Evolutionary conservation across 1,284 basidiomycete species (phyloP).

Genomic region (Omphalotus olearius): DNA sequence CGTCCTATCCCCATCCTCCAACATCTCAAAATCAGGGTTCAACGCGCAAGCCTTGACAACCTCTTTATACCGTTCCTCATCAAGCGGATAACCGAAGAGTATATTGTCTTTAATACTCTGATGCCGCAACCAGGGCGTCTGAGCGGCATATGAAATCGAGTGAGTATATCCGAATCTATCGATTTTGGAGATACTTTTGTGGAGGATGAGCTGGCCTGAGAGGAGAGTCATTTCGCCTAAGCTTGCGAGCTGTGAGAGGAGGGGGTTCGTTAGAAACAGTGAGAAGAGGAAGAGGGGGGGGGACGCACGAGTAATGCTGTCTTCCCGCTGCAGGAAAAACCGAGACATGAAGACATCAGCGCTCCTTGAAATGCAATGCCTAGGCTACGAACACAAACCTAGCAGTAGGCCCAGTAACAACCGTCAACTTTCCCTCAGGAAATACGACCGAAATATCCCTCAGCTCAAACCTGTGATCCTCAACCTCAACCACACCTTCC

Average conservation of each 20-base stretch:
- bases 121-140: conserved; percentile 26
- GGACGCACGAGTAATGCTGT: background rate
- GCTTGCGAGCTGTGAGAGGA: background rate
- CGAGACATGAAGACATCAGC: background rate
- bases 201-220: background rate
- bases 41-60: conserved; percentile 74
- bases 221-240: conserved; percentile 1
- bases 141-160: conserved; percentile 4
- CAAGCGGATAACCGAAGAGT: conserved; percentile 62
- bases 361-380: too few species aligned
- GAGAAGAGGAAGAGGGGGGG: background rate
- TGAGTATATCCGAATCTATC: background rate
- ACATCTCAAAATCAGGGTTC: conserved; percentile 62
- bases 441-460: conserved; percentile 62
- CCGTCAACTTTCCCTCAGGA: conserved; percentile 61
- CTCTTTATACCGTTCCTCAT: conserved; percentile 60
- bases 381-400: conserved; percentile 2
- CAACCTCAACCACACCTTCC: background rate
- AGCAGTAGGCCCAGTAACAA: conserved; percentile 46
- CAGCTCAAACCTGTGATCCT: conserved; percentile 31
- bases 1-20: conserved; percentile 70
- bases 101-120: conserved; percentile 70
- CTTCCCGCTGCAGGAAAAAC: background rate
- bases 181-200: background rate
- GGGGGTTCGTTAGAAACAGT: background rate